phyloP scores from a whole-genome alignment of 495 filamentous ascomycete species.

The Penicillium bovifimosum region DNA sequence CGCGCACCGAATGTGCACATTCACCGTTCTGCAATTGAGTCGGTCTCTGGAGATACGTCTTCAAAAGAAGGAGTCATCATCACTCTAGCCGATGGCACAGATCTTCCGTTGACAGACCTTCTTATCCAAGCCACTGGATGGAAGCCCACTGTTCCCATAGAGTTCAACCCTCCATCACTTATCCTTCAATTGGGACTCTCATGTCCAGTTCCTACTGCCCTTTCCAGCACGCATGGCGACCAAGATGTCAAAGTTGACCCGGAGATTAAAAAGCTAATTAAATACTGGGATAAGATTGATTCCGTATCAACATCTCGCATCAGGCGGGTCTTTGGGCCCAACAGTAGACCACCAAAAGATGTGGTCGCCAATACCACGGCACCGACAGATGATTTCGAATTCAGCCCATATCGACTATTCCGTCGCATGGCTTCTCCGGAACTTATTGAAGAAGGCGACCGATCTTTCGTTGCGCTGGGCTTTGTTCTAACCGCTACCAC shows the following conservation, averaged over 20 bases:
- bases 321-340: too few species aligned
- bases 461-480: conserved; percentile 58
- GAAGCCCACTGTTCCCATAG: conserved; percentile 52
- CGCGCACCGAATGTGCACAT: conserved; percentile 21
- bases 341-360: too few species aligned
- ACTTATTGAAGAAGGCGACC: conserved; percentile 45
- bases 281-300: too few species aligned
- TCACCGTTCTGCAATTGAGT: conserved; percentile 18
- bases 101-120: conserved; percentile 16
- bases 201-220: too few species aligned
- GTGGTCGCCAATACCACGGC: too few species aligned
- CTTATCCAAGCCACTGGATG: conserved; percentile 45
- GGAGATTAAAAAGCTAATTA: too few species aligned
- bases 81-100: too few species aligned
- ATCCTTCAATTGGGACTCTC: too few species aligned
- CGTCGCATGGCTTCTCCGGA: conserved; percentile 51
- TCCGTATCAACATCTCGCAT: conserved; percentile 17
- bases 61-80: too few species aligned
- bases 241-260: too few species aligned
- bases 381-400: too few species aligned
- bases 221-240: too few species aligned
- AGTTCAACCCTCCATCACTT: conserved; percentile 11
- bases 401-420: conserved; percentile 43
- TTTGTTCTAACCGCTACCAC: conserved; percentile 51
- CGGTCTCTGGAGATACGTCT: not conserved